Base-by-base conservation (phyloP, 176 grass and related monocot genomes). In the Cenchrus fungigraminus region DNA sequence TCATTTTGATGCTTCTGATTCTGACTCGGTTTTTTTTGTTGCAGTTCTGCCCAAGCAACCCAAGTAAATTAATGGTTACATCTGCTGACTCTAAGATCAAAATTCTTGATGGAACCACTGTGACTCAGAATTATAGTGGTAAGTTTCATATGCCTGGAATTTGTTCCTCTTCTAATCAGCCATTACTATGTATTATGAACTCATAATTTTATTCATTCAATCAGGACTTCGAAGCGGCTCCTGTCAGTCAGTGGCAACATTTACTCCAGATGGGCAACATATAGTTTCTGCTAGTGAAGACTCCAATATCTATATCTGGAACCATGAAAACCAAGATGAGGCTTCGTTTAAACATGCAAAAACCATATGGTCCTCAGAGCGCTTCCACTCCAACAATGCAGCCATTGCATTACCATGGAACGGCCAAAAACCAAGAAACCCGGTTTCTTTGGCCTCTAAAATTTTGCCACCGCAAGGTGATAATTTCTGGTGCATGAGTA, bases 51-150 rank as follows among this genome's bases (percentile, higher is more conserved):
- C 92, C 92, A 74, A 91, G 28, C 52, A 88, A 93, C 83, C 46
- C 72, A 44, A 89, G 82, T 80, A 88, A 86, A 81, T 76, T 97
- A 58, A 89, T 97, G 95, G 89, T 97, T 60, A 95, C 91, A 77
- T 97, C 89, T 79, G 95, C 95, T 5, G 92, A 95, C 77, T 95
- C 95, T 0, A 92, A 93, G 86, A 86, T 97, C 82, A 89, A 82
- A 89, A 95, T 97, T 80, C 73, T 97, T 70, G 86, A 97, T 52
- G 92, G 92, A 32, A 79, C 57, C 47, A 82, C 73, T 57, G 86
- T 97, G 87, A 90, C 88, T 88, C 88, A 87, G 78, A 93, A 95
- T 78, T 97, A 91, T 80, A 97, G 93, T 86, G 95, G 95, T 97
- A 95, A 15, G 28, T 2, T 61, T 73, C 87, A 84, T 68, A 68